Base-by-base conservation (phyloP, 306 rosid genomes). In the Psophocarpus tetragonolobus region DNA sequence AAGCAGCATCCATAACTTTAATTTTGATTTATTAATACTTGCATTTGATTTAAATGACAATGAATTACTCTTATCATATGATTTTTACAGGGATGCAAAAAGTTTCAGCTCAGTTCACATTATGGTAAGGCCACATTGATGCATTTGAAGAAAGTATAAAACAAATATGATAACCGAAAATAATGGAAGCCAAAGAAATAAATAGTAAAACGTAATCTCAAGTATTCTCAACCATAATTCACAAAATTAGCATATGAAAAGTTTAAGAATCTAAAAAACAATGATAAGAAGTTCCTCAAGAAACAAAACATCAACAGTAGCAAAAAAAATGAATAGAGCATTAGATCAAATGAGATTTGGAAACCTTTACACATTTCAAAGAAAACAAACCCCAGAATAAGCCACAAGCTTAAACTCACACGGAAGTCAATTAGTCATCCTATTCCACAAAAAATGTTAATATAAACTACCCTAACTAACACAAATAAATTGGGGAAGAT, bases 1-100 rank as follows among this genome's bases (percentile, higher is more conserved):
- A 62, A 14, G 23, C 41, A 63, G 18, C 24, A 71, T 30, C 29
- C 6, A 33, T 21, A 77, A 23, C 12, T 2, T 73, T 8, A 0
- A 2, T 67, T 68, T 78, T 38, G 51, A 32, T 41, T 30, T 18
- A 53, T 14, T 17, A 76, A 36, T 42, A 51, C 58, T 38, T 12
- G 64, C 45, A 62, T 48, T 41, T 58, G 9, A 67, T 36, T n/a
- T 47, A 21, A 53, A 56, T 64, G 50, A 36, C 64, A 69, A 54
- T 42, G 44, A 75, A 76, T 18, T 75, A 82, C 50, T 67, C 64
- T 21, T 21, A 4, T 12, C 5, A 41, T 30, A 74, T 68, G 60
- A 24, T 47, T 53, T 12, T 21, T 65, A 15, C 47, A 38, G 20
- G 54, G 9, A 60, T 35, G 61, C 23, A 61, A 35, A 35, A 71